Evolutionary conservation across 495 filamentous ascomycete genomes (phyloP).

Genomic region (Talaromyces wortmannii): DNA sequence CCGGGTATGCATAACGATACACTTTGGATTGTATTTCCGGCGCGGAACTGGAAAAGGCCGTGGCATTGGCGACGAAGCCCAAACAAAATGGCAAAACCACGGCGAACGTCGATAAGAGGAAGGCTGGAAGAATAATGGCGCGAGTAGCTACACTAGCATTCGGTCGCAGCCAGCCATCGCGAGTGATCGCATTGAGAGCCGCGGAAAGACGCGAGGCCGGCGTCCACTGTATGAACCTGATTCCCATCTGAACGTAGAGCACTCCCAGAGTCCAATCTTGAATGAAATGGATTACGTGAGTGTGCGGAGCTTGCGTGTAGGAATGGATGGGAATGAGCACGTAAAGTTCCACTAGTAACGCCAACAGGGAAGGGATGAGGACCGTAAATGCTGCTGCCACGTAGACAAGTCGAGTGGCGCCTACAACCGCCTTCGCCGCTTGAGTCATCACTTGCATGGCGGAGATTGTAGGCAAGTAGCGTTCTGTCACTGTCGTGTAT

Average conservation of each 20-base stretch:
- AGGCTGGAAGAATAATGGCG: conserved; percentile 69
- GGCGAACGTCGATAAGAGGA: conserved; percentile 48
- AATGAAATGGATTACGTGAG: conserved; percentile 78
- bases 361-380: conserved; percentile 76
- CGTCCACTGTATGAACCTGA: conserved; percentile 59
- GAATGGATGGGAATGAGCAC: conserved; percentile 84
- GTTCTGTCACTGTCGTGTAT: conserved; percentile 26
- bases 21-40: conserved; percentile 44
- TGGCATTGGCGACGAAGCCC: conserved; percentile 35
- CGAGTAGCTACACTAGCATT: conserved; percentile 73
- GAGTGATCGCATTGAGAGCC: conserved; percentile 68
- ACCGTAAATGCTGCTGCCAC: conserved; percentile 63
- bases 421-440: conserved; percentile 5
- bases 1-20: conserved; percentile 70
- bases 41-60: conserved; percentile 29
- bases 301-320: conserved; percentile 48
- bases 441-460: conserved; percentile 18
- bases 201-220: conserved; percentile 60
- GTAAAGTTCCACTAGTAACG: conserved; percentile 81
- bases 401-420: conserved; percentile 51
- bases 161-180: conserved; percentile 74
- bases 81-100: conserved; percentile 51
- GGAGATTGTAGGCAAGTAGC: conserved; percentile 21
- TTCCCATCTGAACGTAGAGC: conserved; percentile 82
- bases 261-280: conserved; percentile 94